Conservation (phyloP, 257 asterid genomes). For the Petrea volubilis region DNA sequence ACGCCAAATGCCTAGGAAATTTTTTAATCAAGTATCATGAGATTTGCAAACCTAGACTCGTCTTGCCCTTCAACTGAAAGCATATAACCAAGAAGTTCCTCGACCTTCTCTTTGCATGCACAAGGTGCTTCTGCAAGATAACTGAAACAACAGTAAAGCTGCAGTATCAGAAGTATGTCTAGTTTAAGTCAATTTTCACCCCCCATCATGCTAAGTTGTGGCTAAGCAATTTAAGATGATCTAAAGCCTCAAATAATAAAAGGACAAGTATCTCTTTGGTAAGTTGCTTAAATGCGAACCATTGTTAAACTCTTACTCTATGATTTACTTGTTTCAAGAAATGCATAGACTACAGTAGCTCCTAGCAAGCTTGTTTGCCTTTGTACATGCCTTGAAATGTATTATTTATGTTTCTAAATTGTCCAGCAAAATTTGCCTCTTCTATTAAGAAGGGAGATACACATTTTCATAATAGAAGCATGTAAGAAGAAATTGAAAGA, state of each 20-base stretch:
- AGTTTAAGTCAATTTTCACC: slow-evolving; percentile 12
- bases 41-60: slow-evolving; percentile 54
- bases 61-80: slow-evolving; percentile 77
- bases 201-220: slow-evolving; percentile 4
- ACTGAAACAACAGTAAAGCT: slow-evolving; percentile 41
- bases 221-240: background rate
- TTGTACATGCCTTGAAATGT: slow-evolving; percentile 1
- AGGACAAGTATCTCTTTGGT: background rate
- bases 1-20: background rate
- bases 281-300: slow-evolving; percentile 15
- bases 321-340: background rate
- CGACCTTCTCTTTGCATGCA: slow-evolving; percentile 74
- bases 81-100: slow-evolving; percentile 73
- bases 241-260: slow-evolving; percentile 19
- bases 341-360: background rate
- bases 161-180: slow-evolving; percentile 19
- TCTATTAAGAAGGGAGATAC: slow-evolving; percentile 2
- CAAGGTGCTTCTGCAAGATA: slow-evolving; percentile 91
- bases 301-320: background rate
- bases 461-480: background rate
- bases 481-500: background rate
- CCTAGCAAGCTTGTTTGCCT: slow-evolving; percentile 3
- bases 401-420: background rate
- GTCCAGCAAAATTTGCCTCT: background rate
- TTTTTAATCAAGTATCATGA: slow-evolving; percentile 13